Conservation (phyloP, 192 early-diverging fungal genomes). For the Coemansia sp. region DNA sequence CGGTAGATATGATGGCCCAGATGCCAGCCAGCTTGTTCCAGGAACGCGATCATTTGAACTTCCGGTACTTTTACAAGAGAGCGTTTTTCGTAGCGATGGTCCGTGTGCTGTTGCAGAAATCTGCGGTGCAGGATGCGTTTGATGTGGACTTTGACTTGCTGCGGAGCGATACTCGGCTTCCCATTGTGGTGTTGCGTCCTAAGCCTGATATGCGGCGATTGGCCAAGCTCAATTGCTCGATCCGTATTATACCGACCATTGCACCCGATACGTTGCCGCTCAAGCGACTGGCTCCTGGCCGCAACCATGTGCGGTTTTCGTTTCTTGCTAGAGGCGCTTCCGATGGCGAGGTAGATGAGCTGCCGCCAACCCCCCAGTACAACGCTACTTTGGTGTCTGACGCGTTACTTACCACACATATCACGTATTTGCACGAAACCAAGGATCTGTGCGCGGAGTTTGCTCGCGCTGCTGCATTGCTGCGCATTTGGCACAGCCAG, state of each 20-base stretch:
- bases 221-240: conserved; percentile 27
- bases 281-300: conserved; percentile 68
- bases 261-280: conserved; percentile 62
- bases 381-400: conserved; percentile 82
- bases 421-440: conserved; percentile 76
- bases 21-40: conserved; percentile 83
- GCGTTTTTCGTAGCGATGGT: conserved; percentile 86
- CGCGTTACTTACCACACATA: conserved; percentile 66
- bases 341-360: conserved; percentile 7
- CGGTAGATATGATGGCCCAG: conserved; percentile 86
- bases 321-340: conserved; percentile 16
- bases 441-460: conserved; percentile 71
- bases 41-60: conserved; percentile 92
- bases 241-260: conserved; percentile 81
- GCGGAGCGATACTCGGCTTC: conserved; percentile 63
- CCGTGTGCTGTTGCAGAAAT: conserved; percentile 30
- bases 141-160: conserved; percentile 55
- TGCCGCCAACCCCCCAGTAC: conserved; percentile 81
- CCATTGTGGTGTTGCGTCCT: conserved; percentile 61
- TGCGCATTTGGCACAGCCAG: conserved; percentile 85
- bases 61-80: conserved; percentile 93
- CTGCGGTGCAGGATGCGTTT: conserved; percentile 53
- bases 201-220: conserved; percentile 19
- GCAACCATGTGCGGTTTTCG: conserved; percentile 76
- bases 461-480: conserved; percentile 72